These are phyloP conservation scores for Hansenula sp. DNA, from an alignment of 1,139 yeast genomes.

Conservation along the genomic window DNA sequence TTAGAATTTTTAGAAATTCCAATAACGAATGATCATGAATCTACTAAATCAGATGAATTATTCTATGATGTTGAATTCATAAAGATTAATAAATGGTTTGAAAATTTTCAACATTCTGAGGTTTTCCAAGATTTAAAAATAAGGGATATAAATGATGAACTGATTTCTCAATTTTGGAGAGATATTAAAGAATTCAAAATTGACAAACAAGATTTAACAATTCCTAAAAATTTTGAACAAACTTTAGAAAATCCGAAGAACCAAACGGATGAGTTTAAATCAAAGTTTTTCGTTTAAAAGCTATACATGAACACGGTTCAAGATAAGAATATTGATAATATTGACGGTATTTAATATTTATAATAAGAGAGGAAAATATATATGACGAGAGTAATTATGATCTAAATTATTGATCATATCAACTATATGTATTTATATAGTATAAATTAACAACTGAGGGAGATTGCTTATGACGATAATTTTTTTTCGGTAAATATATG, in stretches of 20 bases:
- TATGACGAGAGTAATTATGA: too few relatives aligned
- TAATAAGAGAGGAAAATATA: too few relatives aligned
- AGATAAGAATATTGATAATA: neutral
- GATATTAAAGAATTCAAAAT: slow-evolving; percentile 13
- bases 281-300: slow-evolving; percentile 9
- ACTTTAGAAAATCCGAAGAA: slow-evolving; percentile 8
- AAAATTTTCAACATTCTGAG: slow-evolving; percentile 11
- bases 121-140: slow-evolving; percentile 10
- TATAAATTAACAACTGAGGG: too few relatives aligned
- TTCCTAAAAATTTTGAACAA: slow-evolving; percentile 12
- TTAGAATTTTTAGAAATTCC: slow-evolving; percentile 42
- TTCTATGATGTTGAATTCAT: slow-evolving; percentile 45
- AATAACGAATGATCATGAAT: slow-evolving; percentile 25
- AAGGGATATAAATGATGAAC: slow-evolving; percentile 6
- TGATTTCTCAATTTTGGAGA: slow-evolving; percentile 12
- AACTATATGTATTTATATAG: too few relatives aligned
- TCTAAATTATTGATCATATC: too few relatives aligned
- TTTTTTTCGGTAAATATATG: neutral
- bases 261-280: slow-evolving; percentile 11
- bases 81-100: slow-evolving; percentile 35
- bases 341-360: too few relatives aligned
- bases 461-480: too few relatives aligned
- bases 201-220: slow-evolving; percentile 1
- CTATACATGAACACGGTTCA: too few relatives aligned
- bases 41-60: slow-evolving; percentile 23